Base-by-base conservation (phyloP, 1,139 yeast species). In the Scheffersomyces segobiensis region DNA sequence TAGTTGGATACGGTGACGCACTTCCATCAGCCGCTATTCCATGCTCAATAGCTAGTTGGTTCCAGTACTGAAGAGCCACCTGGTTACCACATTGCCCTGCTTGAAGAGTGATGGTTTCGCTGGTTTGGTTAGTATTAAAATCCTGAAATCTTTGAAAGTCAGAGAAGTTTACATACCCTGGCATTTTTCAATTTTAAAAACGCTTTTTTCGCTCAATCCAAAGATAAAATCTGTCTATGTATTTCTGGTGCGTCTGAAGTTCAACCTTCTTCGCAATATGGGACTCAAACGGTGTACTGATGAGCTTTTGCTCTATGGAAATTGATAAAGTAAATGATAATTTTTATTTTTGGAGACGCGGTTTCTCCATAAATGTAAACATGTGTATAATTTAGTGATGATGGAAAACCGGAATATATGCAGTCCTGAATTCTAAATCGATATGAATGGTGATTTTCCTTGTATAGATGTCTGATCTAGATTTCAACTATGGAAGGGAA, bases 1-100 rank as follows among this genome's bases (percentile, higher is more conserved):
- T 55, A 3, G 53, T 50, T 2, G 67, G 65, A 24, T 59, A 59
- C 20, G 63, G 59, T 21, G 56, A 19, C 6, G 74, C 71, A 0
- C 85, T 79, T 3, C 99, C 99, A 71, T 93, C 97, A 0, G 84
- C 76, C 10, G 79, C 79, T 49, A 95, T 88, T 0, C 97, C 97
- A 70, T 95, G 99, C 67, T 95, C 99, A 49, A 79, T 74, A 54
- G 97, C 91, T 58, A 95, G 75, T 73, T 93, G 98, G 55, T 87
- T 84, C 99, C 99, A 95, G 71, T 93, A 95, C 71, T 91, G 91
- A 57, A 91, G 85, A 21, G 98, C 98, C 0, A 95, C 89, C 71
- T 95, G 99, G 73, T 95, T 95, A 56, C 99, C 99, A 76, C 99
- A 96, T 75, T 95, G 99, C 42, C 97, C 93, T 57, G 79, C 77